phyloP scores from a whole-genome alignment of 192 early-diverging fungal genomes.

The Linnemannia hyalina region DNA sequence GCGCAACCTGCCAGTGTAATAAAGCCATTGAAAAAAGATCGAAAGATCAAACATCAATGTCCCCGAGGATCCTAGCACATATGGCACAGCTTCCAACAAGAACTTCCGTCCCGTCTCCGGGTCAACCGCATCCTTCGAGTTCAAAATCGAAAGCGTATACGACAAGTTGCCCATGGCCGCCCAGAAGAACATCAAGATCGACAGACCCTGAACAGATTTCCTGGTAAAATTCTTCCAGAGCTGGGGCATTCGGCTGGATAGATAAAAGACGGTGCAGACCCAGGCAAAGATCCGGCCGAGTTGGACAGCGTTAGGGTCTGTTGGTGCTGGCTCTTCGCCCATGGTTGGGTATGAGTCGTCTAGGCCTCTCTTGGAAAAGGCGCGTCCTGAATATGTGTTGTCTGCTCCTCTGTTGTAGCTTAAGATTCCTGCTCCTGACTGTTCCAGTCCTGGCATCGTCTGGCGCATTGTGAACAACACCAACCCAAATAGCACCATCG shows the following conservation, averaged over 20 bases:
- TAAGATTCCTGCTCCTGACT: neutral
- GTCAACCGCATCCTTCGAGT: slow-evolving; percentile 25
- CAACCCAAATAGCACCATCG: slow-evolving; percentile 46
- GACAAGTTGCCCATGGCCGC: slow-evolving; percentile 78
- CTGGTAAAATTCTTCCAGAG: slow-evolving; percentile 75
- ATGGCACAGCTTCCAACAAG: slow-evolving; percentile 61
- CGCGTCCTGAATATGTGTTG: slow-evolving; percentile 3
- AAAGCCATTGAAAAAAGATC: slow-evolving; percentile 71
- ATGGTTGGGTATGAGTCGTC: neutral
- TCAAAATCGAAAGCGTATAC: slow-evolving; percentile 69
- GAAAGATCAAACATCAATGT: slow-evolving; percentile 79
- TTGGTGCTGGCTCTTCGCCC: slow-evolving; percentile 6
- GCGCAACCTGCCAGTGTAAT: slow-evolving; percentile 41
- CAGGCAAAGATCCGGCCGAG: slow-evolving; percentile 77
- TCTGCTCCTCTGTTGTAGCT: neutral
- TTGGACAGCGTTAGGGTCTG: slow-evolving; percentile 26
- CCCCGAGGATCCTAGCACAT: slow-evolving; percentile 76
- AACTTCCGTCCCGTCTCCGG: slow-evolving; percentile 28
- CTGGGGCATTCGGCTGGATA: slow-evolving; percentile 82
- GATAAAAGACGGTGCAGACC: slow-evolving; percentile 74
- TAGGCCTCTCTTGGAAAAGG: slow-evolving; percentile 13
- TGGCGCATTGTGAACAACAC: slow-evolving; percentile 39
- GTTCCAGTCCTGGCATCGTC: slow-evolving; percentile 23
- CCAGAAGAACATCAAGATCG: slow-evolving; percentile 80
- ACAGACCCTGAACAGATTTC: slow-evolving; percentile 79